These are phyloP conservation scores for Azolla pinnata DNA, from an alignment of 75 land plant genomes.

Conservation along the genomic window DNA sequence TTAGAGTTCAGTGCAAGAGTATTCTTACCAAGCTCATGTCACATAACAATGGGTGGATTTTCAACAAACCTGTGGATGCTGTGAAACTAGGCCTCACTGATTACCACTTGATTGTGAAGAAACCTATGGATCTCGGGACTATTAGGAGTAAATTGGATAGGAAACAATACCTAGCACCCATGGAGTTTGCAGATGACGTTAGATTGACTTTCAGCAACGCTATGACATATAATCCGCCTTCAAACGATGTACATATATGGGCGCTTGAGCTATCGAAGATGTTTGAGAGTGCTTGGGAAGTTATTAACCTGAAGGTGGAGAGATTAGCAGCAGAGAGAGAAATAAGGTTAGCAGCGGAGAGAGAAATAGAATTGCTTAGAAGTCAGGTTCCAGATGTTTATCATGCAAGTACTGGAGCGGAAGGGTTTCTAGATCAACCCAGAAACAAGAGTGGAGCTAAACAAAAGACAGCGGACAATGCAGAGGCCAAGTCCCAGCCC, in stretches of 20 bases:
- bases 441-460: not conserved
- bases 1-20: conserved; percentile 48
- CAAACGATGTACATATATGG: conserved; percentile 43
- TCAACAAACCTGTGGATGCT: conserved; percentile 72
- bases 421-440: not conserved
- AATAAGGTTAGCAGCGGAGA: not conserved
- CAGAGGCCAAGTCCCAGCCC: too few relatives aligned
- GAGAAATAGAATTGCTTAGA: not conserved
- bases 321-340: conserved; percentile 11
- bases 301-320: conserved; percentile 13
- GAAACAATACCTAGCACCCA: conserved; percentile 23
- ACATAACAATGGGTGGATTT: conserved; percentile 47
- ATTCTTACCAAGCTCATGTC: conserved; percentile 49
- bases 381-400: not conserved
- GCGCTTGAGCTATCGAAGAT: conserved; percentile 28
- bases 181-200: conserved; percentile 59
- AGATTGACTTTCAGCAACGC: conserved; percentile 69
- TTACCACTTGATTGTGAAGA: conserved; percentile 43
- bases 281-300: conserved; percentile 42
- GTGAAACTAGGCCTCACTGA: conserved; percentile 55
- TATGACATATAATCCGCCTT: conserved; percentile 53
- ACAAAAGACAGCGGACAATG: not conserved
- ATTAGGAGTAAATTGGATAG: conserved; percentile 18
- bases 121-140: conserved; percentile 30
- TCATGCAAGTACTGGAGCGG: not conserved